phyloP scores from a whole-genome alignment of 306 rosid species.

The Comarum palustre region DNA sequence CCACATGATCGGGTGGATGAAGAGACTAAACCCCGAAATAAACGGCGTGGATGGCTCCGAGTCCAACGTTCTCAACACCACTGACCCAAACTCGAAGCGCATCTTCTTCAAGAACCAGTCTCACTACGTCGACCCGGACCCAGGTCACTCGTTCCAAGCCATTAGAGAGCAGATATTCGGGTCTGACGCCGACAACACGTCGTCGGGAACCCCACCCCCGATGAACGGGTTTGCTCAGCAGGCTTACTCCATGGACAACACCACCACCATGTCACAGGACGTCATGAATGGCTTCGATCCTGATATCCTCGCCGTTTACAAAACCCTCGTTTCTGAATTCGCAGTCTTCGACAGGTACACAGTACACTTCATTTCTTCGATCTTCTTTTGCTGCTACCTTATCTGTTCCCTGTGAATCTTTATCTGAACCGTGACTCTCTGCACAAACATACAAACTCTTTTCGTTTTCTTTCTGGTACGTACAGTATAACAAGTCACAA shows the following conservation, averaged over 20 bases:
- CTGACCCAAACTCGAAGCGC: slow-evolving; percentile 50
- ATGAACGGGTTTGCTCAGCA: slow-evolving; percentile 90
- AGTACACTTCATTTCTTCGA: neutral
- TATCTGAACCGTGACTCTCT: neutral
- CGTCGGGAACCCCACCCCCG: slow-evolving; percentile 46
- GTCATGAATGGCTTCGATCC: slow-evolving; percentile 86
- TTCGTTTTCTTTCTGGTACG: neutral
- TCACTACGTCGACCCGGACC: slow-evolving; percentile 74
- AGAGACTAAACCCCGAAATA: slow-evolving; percentile 60
- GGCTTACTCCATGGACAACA: slow-evolving; percentile 71
- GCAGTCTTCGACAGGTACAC: slow-evolving; percentile 82
- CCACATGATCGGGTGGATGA: slow-evolving; percentile 99
- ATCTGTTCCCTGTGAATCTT: neutral
- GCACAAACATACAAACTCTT: neutral
- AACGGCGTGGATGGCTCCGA: slow-evolving; percentile 75
- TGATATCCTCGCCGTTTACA: slow-evolving; percentile 52
- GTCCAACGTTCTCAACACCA: slow-evolving; percentile 31
- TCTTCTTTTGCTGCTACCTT: neutral
- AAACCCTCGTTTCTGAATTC: slow-evolving; percentile 65
- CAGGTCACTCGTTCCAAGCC: slow-evolving; percentile 91
- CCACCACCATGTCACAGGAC: slow-evolving; percentile 41
- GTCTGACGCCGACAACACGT: slow-evolving; percentile 30
- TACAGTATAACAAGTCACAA: neutral
- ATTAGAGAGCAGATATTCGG: slow-evolving; percentile 80
- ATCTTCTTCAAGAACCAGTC: slow-evolving; percentile 47